A percentile compares a stretch with the other conserved stretches of the same genome.
phyloP scores from a whole-genome alignment of 352 stramenopile species.

The Pythium brassicae region DNA sequence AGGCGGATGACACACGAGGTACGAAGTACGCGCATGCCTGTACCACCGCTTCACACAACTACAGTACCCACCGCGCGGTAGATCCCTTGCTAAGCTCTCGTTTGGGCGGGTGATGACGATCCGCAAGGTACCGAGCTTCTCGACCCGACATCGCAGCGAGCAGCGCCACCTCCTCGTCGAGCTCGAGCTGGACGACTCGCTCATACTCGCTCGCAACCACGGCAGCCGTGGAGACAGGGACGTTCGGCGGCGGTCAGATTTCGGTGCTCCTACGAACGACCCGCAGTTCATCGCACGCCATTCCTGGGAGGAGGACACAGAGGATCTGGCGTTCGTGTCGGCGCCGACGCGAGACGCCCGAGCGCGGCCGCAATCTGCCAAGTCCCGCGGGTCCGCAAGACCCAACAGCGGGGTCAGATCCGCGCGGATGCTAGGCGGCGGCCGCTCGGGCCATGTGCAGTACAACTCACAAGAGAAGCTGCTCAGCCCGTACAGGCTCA shows the following conservation, averaged over 20 bases:
- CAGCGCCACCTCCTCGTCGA: conserved; percentile 58
- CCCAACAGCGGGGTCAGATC: not conserved
- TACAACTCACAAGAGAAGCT: conserved; percentile 20
- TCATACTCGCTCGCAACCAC: conserved; percentile 12
- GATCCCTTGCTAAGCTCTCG: too few relatives aligned
- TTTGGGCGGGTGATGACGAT: not conserved
- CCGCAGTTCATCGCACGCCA: not conserved
- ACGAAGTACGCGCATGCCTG: not conserved
- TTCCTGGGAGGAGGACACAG: not conserved
- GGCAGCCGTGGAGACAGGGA: not conserved
- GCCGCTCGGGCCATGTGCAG: not conserved
- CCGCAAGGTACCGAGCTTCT: not conserved
- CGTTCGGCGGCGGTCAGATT: not conserved
- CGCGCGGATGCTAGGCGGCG: not conserved
- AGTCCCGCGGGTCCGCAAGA: not conserved
- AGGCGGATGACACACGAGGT: not conserved
- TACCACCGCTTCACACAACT: too few relatives aligned
- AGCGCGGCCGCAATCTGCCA: conserved; percentile 8
- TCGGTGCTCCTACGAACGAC: not conserved
- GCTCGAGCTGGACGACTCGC: conserved; percentile 54
- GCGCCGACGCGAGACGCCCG: conserved; percentile 8
- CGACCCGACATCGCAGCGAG: conserved; percentile 10
- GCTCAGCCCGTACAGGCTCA: conserved; percentile 59
- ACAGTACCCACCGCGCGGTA: too few relatives aligned
- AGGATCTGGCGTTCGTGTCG: not conserved